Evolutionary conservation across 768 basidiomycete species (phyloP), one percentile per base, ranked within the genome.

Genomic region (Lentinus brumalis): DNA sequence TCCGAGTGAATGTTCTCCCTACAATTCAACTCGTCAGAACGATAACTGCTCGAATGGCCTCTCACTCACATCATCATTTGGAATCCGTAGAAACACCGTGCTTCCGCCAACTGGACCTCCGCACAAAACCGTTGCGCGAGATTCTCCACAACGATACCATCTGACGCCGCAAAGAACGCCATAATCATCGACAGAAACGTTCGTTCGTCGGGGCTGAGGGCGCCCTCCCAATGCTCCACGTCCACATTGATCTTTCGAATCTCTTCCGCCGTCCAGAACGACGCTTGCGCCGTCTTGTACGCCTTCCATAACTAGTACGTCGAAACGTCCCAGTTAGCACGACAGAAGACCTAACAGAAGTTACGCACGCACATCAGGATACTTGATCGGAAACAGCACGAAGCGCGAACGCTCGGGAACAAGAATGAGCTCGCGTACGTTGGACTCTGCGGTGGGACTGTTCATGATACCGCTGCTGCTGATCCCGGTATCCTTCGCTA

Each of bases 141-240:
- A 73, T 83, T 82, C 71, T 83, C 81, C 73, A 80, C 80, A 67
- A 83, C 81, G 66, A 83, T 82, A 45, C 80, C 81, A 62, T 82
- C 81, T 11, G 78, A 78, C 32, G 80, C 80, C 51, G 82, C 82
- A 66, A 84, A 84, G 73, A 84, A 84, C 46, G 81, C 82, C 59
- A 83, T 74, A 65, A 83, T 77, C 68, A 79, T 79, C 21, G 76
- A 76, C 68, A 83, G 77, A 63, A 83, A 82, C 69, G 79, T 75
- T 62, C 76, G 74, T 70, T 83, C 81, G 69, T 79, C 78, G 61
- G 77, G 74, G 68, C 75, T 82, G 63, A 83, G 77, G 80, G 79
- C 81, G 70, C 81, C 78, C 63, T 75, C 71, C 44, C 76, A 65
- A 68, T 82, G 81, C 63, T 79, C 78, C 29, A 81, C 74, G 62